Conservation (phyloP, 768 basidiomycete species). For the Russula griseocarnosa region DNA sequence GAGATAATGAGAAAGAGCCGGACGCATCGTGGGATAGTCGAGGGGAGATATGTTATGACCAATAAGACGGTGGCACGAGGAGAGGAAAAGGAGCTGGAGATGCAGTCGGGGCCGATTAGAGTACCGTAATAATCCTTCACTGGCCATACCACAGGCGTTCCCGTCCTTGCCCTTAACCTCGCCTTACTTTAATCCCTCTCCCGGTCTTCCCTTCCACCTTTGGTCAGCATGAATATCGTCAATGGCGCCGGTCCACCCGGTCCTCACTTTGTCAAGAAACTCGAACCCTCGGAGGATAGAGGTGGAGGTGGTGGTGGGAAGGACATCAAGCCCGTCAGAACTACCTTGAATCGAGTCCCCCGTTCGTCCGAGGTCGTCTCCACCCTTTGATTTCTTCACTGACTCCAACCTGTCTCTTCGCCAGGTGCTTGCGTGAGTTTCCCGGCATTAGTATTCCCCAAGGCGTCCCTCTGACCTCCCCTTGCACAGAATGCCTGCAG, state of each 20-base stretch:
- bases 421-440: constrained; percentile 74
- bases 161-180: constrained; percentile 19
- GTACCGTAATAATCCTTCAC: not conserved
- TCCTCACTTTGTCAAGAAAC: constrained; percentile 48
- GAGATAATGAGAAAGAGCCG: not conserved
- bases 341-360: constrained; percentile 82
- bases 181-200: not conserved
- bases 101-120: not conserved
- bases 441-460: not conserved
- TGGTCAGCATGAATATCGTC: constrained; percentile 23
- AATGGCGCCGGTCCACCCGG: constrained; percentile 24
- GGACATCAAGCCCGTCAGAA: constrained; percentile 67
- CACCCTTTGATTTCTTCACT: constrained; percentile 25
- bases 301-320: constrained; percentile 40
- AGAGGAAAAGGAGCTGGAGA: not conserved
- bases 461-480: constrained; percentile 20
- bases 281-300: constrained; percentile 51
- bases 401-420: constrained; percentile 13
- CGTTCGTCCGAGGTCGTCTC: constrained; percentile 48
- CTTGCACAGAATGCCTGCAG: constrained; percentile 79
- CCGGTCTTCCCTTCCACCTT: constrained; percentile 11
- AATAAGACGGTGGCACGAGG: constrained; percentile 9
- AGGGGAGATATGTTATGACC: not conserved
- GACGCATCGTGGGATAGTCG: not conserved
- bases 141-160: not conserved